These are phyloP conservation scores for Xylaria sp. DNA, from an alignment of 2,329 filamentous ascomycete genomes.

Conservation along the genomic window DNA sequence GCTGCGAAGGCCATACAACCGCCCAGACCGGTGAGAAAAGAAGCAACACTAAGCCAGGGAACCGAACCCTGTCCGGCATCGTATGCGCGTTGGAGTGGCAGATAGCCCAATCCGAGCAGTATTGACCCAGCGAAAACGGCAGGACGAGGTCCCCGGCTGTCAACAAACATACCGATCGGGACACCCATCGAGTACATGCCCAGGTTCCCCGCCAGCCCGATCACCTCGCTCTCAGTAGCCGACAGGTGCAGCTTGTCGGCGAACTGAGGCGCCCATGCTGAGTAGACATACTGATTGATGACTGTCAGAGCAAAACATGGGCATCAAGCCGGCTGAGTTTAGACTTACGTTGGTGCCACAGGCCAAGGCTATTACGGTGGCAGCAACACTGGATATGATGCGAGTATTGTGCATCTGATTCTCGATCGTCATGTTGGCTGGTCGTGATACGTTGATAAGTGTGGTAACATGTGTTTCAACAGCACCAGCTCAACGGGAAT, in stretches of 20 bases:
- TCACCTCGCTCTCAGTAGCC: conserved; percentile 91
- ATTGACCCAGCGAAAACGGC: conserved; percentile 80
- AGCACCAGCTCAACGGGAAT: neutral
- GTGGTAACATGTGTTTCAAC: conserved; percentile 11
- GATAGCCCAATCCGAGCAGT: conserved; percentile 82
- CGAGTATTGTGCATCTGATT: conserved; percentile 69
- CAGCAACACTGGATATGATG: conserved; percentile 84
- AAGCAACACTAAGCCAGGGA: conserved; percentile 78
- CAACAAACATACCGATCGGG: conserved; percentile 87
- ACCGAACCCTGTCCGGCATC: conserved; percentile 71
- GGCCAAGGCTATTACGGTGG: conserved; percentile 84
- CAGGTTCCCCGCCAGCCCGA: conserved; percentile 85
- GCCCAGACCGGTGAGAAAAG: conserved; percentile 86
- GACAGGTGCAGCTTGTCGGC: conserved; percentile 86
- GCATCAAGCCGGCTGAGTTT: neutral
- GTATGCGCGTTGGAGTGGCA: conserved; percentile 83
- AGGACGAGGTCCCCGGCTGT: conserved; percentile 80
- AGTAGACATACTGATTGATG: conserved; percentile 86
- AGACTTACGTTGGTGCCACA: conserved; percentile 88
- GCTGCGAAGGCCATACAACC: conserved; percentile 92
- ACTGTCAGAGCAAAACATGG: conserved; percentile 23
- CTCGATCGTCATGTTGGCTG: conserved; percentile 56
- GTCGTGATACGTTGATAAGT: neutral
- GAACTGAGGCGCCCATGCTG: conserved; percentile 96
- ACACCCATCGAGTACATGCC: conserved; percentile 95